Conservation (phyloP, 1,284 basidiomycete species). For the Golubevia pallescens region DNA sequence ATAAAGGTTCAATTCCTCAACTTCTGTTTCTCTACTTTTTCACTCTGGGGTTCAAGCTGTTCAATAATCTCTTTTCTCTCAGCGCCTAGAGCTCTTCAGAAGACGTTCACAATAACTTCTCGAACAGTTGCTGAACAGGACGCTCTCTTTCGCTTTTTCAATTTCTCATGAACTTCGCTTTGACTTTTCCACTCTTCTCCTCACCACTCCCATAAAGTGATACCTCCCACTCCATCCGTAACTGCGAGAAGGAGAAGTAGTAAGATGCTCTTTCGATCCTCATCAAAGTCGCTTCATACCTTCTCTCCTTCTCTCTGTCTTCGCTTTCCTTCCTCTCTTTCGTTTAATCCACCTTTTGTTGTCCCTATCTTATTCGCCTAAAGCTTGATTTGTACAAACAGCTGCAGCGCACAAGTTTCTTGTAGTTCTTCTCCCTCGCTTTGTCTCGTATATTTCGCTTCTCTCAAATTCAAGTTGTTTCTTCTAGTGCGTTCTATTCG, state of each 20-base stretch:
- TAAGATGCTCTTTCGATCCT: too few relatives aligned
- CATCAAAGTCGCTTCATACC: too few relatives aligned
- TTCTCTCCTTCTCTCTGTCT: slow-evolving; percentile 26
- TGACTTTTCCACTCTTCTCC: slow-evolving; percentile 13
- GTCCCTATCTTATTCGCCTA: too few relatives aligned
- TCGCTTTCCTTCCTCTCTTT: slow-evolving; percentile 66
- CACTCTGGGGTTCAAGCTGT: too few relatives aligned
- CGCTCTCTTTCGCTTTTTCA: slow-evolving; percentile 8
- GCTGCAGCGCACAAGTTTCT: too few relatives aligned
- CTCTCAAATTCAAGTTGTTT: slow-evolving; percentile 23
- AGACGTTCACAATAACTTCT: too few relatives aligned
- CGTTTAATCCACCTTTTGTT: slow-evolving; percentile 66
- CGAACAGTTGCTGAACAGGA: too few relatives aligned
- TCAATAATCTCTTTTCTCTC: too few relatives aligned
- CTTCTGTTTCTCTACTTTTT: slow-evolving; percentile 1
- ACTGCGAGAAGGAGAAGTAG: too few relatives aligned
- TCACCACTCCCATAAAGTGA: too few relatives aligned
- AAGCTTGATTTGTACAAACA: too few relatives aligned
- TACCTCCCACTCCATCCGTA: too few relatives aligned
- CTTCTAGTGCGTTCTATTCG: slow-evolving; percentile 55
- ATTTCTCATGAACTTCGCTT: slow-evolving; percentile 7
- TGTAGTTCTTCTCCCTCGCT: slow-evolving; percentile 36
- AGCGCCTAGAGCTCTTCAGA: neutral
- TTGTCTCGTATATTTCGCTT: slow-evolving; percentile 2
- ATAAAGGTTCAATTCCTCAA: neutral